These are phyloP conservation scores for Cercophora sp. DNA, from an alignment of 495 filamentous ascomycete species.

Conservation along the genomic window DNA sequence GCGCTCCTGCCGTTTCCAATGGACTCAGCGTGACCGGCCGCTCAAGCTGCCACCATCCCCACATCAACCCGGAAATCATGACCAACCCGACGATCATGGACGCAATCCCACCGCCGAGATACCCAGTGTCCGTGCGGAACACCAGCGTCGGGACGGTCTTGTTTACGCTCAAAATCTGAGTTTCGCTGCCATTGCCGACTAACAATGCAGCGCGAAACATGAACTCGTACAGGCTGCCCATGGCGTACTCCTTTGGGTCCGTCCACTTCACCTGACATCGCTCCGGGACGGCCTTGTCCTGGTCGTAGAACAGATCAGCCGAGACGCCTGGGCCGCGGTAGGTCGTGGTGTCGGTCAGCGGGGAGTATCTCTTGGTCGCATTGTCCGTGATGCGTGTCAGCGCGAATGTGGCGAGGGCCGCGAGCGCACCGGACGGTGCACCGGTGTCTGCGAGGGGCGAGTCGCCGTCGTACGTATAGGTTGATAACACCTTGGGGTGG, in stretches of 20 bases:
- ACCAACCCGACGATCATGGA: background rate
- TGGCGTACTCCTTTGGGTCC: conserved; percentile 6
- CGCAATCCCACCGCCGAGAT: background rate
- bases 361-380: conserved; percentile 1
- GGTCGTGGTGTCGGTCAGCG: background rate
- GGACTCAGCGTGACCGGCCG: conserved; percentile 5
- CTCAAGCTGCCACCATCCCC: conserved; percentile 4
- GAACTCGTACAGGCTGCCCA: background rate
- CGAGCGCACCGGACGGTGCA: background rate
- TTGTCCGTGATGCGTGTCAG: background rate
- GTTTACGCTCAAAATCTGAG: background rate
- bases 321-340: background rate
- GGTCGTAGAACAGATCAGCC: background rate
- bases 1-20: conserved; percentile 1
- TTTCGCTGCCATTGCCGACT: background rate
- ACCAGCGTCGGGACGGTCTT: background rate
- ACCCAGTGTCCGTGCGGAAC: background rate
- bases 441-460: background rate
- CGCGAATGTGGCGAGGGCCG: background rate
- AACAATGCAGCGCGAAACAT: background rate
- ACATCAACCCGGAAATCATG: background rate
- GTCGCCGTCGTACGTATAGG: background rate
- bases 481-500: background rate
- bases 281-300: background rate
- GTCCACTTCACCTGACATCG: background rate